Percentiles rank a stretch among this genome's conserved stretches.
These are phyloP conservation scores for Galium porrigens DNA, from an alignment of 305 asterid genomes.

Conservation along the genomic window DNA sequence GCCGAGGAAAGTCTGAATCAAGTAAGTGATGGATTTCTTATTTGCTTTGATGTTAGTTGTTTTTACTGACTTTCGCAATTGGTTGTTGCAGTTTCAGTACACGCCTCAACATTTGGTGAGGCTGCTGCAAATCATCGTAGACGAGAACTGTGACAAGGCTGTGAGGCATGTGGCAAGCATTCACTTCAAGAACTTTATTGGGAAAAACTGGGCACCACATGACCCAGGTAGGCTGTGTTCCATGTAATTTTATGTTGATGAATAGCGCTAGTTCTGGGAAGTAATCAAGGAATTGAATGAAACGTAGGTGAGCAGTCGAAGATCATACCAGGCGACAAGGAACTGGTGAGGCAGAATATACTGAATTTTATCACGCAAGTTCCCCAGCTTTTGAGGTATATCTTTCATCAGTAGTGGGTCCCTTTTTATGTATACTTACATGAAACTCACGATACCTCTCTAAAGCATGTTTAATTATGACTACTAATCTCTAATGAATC, in stretches of 20 bases:
- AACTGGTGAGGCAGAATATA: slow-evolving; percentile 71
- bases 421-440: not conserved
- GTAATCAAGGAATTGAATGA: slow-evolving; percentile 10
- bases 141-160: slow-evolving; percentile 58
- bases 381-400: slow-evolving; percentile 77
- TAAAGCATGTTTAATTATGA: not conserved
- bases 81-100: slow-evolving; percentile 51
- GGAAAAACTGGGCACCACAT: slow-evolving; percentile 72
- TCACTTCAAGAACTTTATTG: slow-evolving; percentile 77
- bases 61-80: not conserved
- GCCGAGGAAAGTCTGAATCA: slow-evolving; percentile 84
- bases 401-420: not conserved
- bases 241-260: not conserved
- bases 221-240: slow-evolving; percentile 41
- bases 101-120: slow-evolving; percentile 93
- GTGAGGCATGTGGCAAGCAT: slow-evolving; percentile 96
- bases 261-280: not conserved
- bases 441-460: not conserved
- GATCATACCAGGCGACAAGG: slow-evolving; percentile 74
- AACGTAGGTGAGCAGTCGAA: slow-evolving; percentile 59
- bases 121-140: slow-evolving; percentile 86
- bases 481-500: not conserved
- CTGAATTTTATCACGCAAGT: slow-evolving; percentile 60
- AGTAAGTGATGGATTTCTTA: slow-evolving; percentile 22
- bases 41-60: not conserved